These are phyloP conservation scores for Grifola frondosa DNA, from an alignment of 1,284 basidiomycete genomes.

Conservation along the genomic window DNA sequence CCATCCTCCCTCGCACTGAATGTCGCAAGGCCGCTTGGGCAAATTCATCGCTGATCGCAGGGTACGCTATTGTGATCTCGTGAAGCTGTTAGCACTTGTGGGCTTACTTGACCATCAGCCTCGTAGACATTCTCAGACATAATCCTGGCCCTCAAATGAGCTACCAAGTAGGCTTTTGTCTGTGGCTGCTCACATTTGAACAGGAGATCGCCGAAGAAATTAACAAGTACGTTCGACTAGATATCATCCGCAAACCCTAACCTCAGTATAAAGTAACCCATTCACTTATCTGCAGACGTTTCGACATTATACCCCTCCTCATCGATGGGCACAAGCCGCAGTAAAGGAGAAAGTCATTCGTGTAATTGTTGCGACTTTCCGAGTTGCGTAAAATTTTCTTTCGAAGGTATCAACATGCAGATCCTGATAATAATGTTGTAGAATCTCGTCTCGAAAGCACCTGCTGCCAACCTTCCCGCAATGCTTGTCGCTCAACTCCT, in stretches of 20 bases:
- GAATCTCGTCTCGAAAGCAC: slow-evolving; percentile 87
- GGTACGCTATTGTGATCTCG: slow-evolving; percentile 41
- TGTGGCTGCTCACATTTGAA: slow-evolving; percentile 96
- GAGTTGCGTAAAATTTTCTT: slow-evolving; percentile 42
- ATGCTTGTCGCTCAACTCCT: slow-evolving; percentile 90
- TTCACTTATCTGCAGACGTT: slow-evolving; percentile 55
- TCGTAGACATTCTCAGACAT: slow-evolving; percentile 76
- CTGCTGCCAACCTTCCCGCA: slow-evolving; percentile 81
- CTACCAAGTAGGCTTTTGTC: slow-evolving; percentile 89
- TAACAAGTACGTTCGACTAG: slow-evolving; percentile 47
- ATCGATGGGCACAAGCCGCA: slow-evolving; percentile 82
- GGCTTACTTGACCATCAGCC: slow-evolving; percentile 40
- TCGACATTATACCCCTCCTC: slow-evolving; percentile 87
- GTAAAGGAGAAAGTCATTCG: slow-evolving; percentile 98
- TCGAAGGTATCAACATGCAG: neutral
- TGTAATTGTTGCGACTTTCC: slow-evolving; percentile 91
- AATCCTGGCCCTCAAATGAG: slow-evolving; percentile 88
- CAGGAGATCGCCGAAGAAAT: slow-evolving; percentile 81
- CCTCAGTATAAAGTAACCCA: neutral
- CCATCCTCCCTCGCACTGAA: slow-evolving; percentile 79
- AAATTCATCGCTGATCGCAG: slow-evolving; percentile 63
- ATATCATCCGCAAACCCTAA: neutral
- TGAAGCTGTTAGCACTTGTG: neutral
- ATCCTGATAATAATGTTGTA: slow-evolving; percentile 30
- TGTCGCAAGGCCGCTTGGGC: slow-evolving; percentile 75